Evolutionary conservation across 371 early-diverging fungal genomes (phyloP), one percentile per base, ranked within the genome.

Genomic region (Zychaea mexicana): DNA sequence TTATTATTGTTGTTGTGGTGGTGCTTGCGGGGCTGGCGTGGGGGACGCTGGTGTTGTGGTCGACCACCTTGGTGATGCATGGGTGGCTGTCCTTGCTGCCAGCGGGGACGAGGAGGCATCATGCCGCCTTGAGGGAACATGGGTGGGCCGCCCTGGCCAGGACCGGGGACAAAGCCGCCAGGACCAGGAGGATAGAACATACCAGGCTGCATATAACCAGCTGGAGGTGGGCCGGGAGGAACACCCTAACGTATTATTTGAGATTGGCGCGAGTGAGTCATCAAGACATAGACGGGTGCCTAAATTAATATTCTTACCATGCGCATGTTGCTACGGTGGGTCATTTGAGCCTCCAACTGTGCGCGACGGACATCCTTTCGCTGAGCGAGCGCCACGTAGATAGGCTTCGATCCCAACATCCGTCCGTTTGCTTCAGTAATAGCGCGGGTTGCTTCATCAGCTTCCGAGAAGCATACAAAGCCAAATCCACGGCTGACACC

Each of bases 361-460:
- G 82, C 79, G 42, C 91, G 83, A 54, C 96, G 87, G 60, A 85
- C 90, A 64, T 96, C 96, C 82, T 92, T 91, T 71, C 95, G 92
- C 78, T 96, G 96, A 67, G 94, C 95, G 39, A 94, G 84, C 24
- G 94, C 95, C 58, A 96, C 96, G 72, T 94, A 96, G 63, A 96
- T 85, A 59, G 96, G 96, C 88, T 94, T 94, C 66, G 76, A 76
- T 57, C 90, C 88, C 58, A 93, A 69, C 83, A 95, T 89, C 62
- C 90, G 87, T 60, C 91, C 87, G 69, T 91, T 91, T 87, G 91
- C 91, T 72, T 91, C 91, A 58, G 87, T 78, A n/a, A 88, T 86
- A 65, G 91, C 92, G 70, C 85, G 88, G 60, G 78, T 88, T 17
- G 91, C 91, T 73, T 91, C 91, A 60, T 91, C 92, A 57, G 91